Conservation (phyloP, 768 basidiomycete species). For the Collybia nuda region DNA sequence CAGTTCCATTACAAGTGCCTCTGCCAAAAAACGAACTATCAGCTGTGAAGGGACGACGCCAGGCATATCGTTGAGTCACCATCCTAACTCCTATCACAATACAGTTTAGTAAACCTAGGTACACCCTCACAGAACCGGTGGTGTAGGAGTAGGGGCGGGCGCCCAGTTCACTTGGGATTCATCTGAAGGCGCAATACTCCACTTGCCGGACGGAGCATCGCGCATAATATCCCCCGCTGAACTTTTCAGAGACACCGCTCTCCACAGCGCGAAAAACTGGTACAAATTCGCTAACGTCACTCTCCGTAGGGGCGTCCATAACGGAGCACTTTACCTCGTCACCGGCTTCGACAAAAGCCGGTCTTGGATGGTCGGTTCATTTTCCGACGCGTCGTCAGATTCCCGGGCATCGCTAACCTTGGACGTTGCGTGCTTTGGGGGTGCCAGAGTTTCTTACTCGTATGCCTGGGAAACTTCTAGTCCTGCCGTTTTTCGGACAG, state of each 20-base stretch:
- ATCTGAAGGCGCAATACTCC: conserved; percentile 13
- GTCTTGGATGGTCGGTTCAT: conserved; percentile 15
- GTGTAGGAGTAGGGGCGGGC: conserved; percentile 4
- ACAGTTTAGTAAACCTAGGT: background rate
- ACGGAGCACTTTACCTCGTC: conserved; percentile 18
- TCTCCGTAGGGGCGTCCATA: conserved; percentile 10
- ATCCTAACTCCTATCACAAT: background rate
- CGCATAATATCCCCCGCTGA: conserved; percentile 9
- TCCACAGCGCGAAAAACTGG: conserved; percentile 10
- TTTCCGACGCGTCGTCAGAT: conserved; percentile 9
- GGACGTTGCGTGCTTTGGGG: conserved; percentile 1
- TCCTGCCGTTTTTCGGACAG: conserved; percentile 11
- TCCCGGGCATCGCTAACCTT: conserved; percentile 8
- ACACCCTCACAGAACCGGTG: background rate
- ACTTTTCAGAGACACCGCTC: conserved; percentile 8
- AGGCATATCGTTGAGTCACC: conserved; percentile 7
- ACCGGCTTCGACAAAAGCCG: conserved; percentile 18
- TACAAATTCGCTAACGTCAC: conserved; percentile 11
- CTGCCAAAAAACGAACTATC: conserved; percentile 1
- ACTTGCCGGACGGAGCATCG: conserved; percentile 10
- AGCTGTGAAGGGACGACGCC: conserved; percentile 6
- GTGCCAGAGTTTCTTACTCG: conserved; percentile 1
- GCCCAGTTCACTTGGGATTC: conserved; percentile 12
- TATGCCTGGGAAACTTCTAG: conserved; percentile 13
- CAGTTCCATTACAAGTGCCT: conserved; percentile 7